Evolutionary conservation across 495 filamentous ascomycete species (phyloP).

Genomic region (Penicilliopsis zonata): DNA sequence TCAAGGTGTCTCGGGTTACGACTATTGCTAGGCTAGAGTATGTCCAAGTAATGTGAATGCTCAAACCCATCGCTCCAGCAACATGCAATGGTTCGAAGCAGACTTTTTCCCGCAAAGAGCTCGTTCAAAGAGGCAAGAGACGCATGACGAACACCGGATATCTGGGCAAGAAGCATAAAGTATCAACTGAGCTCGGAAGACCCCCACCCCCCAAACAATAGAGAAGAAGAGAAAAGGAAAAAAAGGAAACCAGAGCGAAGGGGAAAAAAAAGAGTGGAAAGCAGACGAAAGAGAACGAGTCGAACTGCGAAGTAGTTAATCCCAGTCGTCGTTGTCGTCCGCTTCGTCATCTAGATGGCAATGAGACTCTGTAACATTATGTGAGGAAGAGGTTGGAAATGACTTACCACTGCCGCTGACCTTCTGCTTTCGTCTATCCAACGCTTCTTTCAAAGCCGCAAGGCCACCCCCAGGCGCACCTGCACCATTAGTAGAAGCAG

Average conservation of each 20-base stretch:
- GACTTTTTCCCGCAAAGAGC: not conserved
- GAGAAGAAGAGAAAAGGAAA: not conserved
- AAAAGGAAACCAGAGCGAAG: conserved; percentile 2
- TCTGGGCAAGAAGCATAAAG: not conserved
- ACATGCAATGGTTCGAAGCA: not conserved
- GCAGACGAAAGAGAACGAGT: conserved; percentile 3
- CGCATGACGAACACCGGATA: not conserved
- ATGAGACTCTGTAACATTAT: conserved; percentile 7
- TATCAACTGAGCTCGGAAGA: not conserved
- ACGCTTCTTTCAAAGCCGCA: conserved; percentile 67
- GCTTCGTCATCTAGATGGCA: conserved; percentile 59
- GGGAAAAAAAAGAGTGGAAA: conserved; percentile 1
- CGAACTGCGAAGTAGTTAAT: conserved; percentile 7
- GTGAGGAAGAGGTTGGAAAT: not conserved
- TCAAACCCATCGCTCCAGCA: not conserved
- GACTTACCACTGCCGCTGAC: conserved; percentile 83
- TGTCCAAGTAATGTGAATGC: not conserved
- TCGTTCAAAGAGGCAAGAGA: not conserved
- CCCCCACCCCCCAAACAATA: not conserved
- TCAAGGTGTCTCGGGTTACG: not conserved
- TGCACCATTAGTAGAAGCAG: conserved; percentile 38
- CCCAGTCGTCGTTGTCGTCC: conserved; percentile 69
- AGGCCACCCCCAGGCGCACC: conserved; percentile 52
- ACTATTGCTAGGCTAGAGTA: not conserved
- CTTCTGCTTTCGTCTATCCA: conserved; percentile 75